phyloP scores from a whole-genome alignment of 352 stramenopile species.

The Globisporangium spiculum region DNA sequence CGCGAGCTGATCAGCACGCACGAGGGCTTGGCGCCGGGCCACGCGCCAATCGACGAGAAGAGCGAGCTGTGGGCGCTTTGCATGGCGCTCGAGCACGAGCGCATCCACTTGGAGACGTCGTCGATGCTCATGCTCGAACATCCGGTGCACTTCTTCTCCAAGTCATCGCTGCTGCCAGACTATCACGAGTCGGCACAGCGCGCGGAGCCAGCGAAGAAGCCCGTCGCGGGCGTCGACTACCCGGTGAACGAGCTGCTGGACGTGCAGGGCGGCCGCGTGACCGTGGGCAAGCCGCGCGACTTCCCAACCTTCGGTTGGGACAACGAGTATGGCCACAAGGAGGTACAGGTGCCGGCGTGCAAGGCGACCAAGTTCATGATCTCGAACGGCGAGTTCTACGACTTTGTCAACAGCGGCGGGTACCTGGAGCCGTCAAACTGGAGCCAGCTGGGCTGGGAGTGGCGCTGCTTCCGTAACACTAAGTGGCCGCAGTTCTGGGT shows the following conservation, averaged over 20 bases:
- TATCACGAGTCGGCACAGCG: conserved; percentile 75
- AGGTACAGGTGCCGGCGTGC: conserved; percentile 87
- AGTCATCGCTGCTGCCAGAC: conserved; percentile 78
- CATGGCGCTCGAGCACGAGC: conserved; percentile 96
- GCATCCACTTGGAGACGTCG: conserved; percentile 97
- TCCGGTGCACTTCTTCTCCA: conserved; percentile 85
- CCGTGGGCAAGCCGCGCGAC: conserved; percentile 88
- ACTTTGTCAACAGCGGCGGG: conserved; percentile 93
- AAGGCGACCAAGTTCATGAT: conserved; percentile 90
- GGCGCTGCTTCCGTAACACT: conserved; percentile 93
- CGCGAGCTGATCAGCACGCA: conserved; percentile 88
- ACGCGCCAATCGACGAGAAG: conserved; percentile 76
- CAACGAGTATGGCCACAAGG: conserved; percentile 95
- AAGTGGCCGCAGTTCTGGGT: conserved; percentile 97
- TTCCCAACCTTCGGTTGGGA: conserved; percentile 97
- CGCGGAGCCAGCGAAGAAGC: conserved; percentile 29
- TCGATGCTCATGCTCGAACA: conserved; percentile 95
- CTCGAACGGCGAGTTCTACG: conserved; percentile 95
- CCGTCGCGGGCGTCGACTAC: conserved; percentile 83
- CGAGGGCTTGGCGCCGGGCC: conserved; percentile 66
- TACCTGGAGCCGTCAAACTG: conserved; percentile 92
- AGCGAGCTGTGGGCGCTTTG: conserved; percentile 92
- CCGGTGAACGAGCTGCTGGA: conserved; percentile 88
- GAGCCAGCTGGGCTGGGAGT: conserved; percentile 92
- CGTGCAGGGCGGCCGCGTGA: conserved; percentile 60